Conservation (phyloP, 768 basidiomycete species). For the Phaffia australis region DNA sequence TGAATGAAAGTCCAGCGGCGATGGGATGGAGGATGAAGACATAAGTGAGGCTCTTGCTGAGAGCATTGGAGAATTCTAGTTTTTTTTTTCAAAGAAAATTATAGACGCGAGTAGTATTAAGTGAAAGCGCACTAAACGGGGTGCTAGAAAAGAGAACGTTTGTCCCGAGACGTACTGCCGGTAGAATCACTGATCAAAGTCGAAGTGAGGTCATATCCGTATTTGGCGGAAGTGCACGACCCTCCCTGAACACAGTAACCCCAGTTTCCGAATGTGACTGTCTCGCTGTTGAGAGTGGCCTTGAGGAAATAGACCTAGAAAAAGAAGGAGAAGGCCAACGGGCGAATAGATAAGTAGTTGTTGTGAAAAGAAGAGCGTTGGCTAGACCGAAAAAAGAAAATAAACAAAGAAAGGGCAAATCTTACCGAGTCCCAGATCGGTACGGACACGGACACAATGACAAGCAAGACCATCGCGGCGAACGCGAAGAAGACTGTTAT, state of each 20-base stretch:
- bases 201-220: conserved; percentile 7
- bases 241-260: conserved; percentile 6
- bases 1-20: conserved; percentile 14
- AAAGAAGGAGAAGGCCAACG: neutral
- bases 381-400: no score
- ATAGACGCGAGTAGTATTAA: no score
- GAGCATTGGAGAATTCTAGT: neutral
- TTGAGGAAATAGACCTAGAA: conserved; percentile 9
- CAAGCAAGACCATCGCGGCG: conserved; percentile 18
- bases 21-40: conserved; percentile 23
- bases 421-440: conserved; percentile 2
- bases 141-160: neutral
- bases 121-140: neutral
- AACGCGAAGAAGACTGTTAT: conserved; percentile 17
- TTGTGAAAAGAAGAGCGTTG: neutral
- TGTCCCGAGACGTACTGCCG: neutral
- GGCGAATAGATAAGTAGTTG: neutral
- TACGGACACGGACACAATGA: conserved; percentile 14
- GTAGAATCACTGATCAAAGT: neutral
- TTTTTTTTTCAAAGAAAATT: neutral
- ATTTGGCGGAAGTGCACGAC: conserved; percentile 7
- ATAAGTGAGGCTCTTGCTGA: conserved; percentile 16
- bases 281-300: neutral
- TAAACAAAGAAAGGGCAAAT: neutral
- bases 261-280: conserved; percentile 20